Conservation (phyloP, 225 moss, liverwort and hornwort genomes). For the Anthoceros angustus region DNA sequence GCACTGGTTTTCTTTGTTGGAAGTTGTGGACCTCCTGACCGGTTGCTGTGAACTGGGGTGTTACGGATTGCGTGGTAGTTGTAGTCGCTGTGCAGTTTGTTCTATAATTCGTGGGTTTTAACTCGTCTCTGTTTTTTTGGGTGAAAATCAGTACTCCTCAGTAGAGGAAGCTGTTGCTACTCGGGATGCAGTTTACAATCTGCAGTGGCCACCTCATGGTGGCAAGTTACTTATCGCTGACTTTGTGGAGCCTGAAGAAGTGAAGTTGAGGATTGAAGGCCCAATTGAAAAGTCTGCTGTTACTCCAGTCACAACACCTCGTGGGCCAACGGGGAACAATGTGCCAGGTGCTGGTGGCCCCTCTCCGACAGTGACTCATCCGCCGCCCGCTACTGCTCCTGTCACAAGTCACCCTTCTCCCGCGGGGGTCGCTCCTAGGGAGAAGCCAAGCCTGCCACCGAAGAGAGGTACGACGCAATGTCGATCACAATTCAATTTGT, state of each 20-base stretch:
- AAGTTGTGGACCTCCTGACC: neutral
- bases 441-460: constrained; percentile 30
- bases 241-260: constrained; percentile 85
- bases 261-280: constrained; percentile 61
- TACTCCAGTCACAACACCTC: constrained; percentile 50
- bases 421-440: constrained; percentile 50
- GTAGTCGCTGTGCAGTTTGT: neutral
- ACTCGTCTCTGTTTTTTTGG: constrained; percentile 1
- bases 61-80: no score
- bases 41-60: no score
- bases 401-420: constrained; percentile 27
- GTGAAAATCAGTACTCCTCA: constrained; percentile 50
- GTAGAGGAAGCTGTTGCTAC: constrained; percentile 81
- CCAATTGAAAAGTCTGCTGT: constrained; percentile 45
- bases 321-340: constrained; percentile 37
- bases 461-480: constrained; percentile 53
- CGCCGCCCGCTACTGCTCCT: constrained; percentile 11
- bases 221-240: constrained; percentile 76
- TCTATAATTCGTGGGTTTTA: neutral
- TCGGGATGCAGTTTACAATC: constrained; percentile 70
- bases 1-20: neutral
- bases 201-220: constrained; percentile 93
- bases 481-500: no score
- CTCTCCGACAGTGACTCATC: neutral
- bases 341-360: constrained; percentile 17